Evolutionary conservation across 2,329 filamentous ascomycete species (phyloP).

Genomic region (Paecilomyces niveus): DNA sequence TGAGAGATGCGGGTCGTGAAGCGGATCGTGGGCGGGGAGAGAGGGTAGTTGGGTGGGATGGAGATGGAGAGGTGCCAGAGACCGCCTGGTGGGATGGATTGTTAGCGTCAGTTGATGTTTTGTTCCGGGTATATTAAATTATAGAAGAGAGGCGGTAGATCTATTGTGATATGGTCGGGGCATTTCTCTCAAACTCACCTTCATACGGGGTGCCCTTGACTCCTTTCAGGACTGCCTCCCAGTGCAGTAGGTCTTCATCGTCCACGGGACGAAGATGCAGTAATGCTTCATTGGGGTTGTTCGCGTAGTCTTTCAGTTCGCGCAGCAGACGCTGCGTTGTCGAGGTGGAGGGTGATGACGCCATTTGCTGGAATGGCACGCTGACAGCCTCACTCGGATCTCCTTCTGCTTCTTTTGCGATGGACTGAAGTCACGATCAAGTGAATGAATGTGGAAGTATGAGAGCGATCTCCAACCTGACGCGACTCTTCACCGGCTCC

Average conservation of each 20-base stretch:
- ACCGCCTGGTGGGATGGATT: constrained; percentile 46
- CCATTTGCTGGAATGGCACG: constrained; percentile 9
- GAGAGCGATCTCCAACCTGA: background rate
- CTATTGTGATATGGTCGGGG: background rate
- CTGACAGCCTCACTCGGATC: background rate
- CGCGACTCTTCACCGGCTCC: background rate
- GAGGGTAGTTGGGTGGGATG: constrained; percentile 72
- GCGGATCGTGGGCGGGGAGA: constrained; percentile 64
- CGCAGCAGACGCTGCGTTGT: constrained; percentile 55
- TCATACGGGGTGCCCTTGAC: constrained; percentile 54
- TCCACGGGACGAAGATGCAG: constrained; percentile 50
- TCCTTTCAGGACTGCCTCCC: constrained; percentile 55
- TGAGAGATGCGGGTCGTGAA: constrained; percentile 85
- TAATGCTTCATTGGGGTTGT: constrained; percentile 50
- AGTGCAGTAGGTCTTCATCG: constrained; percentile 52
- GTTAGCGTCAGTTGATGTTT: background rate
- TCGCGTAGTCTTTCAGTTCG: constrained; percentile 53
- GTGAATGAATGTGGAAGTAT: background rate
- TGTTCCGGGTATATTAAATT: constrained; percentile 1
- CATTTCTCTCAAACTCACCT: constrained; percentile 32
- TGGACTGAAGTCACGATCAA: background rate
- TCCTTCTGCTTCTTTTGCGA: background rate
- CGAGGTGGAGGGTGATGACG: constrained; percentile 19
- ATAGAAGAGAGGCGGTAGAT: background rate
- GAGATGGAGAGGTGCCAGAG: constrained; percentile 75